Conservation (phyloP, 768 basidiomycete genomes). For the Leucogyrophana mollusca region DNA sequence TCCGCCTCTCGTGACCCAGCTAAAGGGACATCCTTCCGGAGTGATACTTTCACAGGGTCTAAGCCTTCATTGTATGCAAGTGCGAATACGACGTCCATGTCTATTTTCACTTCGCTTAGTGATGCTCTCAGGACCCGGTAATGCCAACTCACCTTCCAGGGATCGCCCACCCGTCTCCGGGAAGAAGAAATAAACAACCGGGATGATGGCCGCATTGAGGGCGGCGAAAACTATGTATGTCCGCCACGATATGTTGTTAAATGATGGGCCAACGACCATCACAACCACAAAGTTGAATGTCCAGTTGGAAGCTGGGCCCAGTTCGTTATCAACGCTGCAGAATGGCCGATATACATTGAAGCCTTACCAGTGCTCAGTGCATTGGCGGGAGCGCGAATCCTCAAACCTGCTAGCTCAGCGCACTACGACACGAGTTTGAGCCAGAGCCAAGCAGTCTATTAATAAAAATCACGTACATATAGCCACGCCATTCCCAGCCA, state of each 20-base stretch:
- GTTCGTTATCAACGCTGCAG: background rate
- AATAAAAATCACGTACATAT: constrained; percentile 13
- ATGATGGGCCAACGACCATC: constrained; percentile 9
- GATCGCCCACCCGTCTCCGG: constrained; percentile 11
- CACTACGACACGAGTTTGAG: constrained; percentile 11
- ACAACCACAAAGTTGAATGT: constrained; percentile 13
- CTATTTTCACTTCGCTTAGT: constrained; percentile 6
- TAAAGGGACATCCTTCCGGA: constrained; percentile 28
- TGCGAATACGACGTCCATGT: constrained; percentile 34
- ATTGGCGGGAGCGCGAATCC: constrained; percentile 28
- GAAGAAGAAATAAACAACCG: constrained; percentile 9
- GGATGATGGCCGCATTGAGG: constrained; percentile 5
- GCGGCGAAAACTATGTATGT: constrained; percentile 9
- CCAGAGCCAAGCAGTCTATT: background rate
- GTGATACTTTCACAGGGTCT: constrained; percentile 30
- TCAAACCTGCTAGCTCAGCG: constrained; percentile 28
- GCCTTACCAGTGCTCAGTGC: constrained; percentile 23
- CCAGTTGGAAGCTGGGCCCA: constrained; percentile 9
- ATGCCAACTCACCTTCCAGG: constrained; percentile 7
- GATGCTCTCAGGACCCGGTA: too few relatives aligned
- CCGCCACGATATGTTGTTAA: constrained; percentile 9
- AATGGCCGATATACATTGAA: background rate
- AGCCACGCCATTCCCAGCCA: constrained; percentile 39
- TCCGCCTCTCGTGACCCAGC: constrained; percentile 34
- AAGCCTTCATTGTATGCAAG: constrained; percentile 32